Evolutionary conservation across 805 yeast species (phyloP).

Genomic region (Priceomyces medius): DNA sequence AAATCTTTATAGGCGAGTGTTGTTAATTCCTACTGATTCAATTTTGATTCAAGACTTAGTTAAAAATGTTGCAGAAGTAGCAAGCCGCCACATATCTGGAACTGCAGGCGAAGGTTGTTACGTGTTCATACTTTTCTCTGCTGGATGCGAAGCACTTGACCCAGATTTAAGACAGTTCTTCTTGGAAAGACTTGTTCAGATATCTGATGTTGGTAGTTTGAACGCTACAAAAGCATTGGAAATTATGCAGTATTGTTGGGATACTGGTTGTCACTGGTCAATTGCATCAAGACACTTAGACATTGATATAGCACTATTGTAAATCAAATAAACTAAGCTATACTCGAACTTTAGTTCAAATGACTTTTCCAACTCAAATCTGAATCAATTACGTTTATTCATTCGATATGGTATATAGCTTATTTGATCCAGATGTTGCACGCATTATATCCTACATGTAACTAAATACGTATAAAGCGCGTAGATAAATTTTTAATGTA

Average conservation of each 20-base stretch:
- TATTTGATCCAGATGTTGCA: too few species aligned
- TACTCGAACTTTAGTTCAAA: too few species aligned
- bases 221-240: constrained; percentile 46
- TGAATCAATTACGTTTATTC: too few species aligned
- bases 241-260: constrained; percentile 56
- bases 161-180: constrained; percentile 34
- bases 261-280: constrained; percentile 51
- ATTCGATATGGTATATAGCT: too few species aligned
- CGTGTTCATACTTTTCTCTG: constrained; percentile 54
- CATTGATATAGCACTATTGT: constrained; percentile 47
- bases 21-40: constrained; percentile 46
- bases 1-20: constrained; percentile 56
- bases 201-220: constrained; percentile 44
- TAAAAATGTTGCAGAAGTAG: constrained; percentile 33
- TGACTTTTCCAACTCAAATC: too few species aligned
- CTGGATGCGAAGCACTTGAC: constrained; percentile 56
- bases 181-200: constrained; percentile 35
- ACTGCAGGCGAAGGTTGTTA: constrained; percentile 56
- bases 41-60: constrained; percentile 49
- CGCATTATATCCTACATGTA: too few species aligned
- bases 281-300: constrained; percentile 42
- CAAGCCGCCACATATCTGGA: constrained; percentile 39
- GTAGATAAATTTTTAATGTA: not conserved
- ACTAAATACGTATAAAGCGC: too few species aligned
- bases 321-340: not conserved